Base-by-base conservation (phyloP, 306 rosid genomes). In the Inga laurina region DNA sequence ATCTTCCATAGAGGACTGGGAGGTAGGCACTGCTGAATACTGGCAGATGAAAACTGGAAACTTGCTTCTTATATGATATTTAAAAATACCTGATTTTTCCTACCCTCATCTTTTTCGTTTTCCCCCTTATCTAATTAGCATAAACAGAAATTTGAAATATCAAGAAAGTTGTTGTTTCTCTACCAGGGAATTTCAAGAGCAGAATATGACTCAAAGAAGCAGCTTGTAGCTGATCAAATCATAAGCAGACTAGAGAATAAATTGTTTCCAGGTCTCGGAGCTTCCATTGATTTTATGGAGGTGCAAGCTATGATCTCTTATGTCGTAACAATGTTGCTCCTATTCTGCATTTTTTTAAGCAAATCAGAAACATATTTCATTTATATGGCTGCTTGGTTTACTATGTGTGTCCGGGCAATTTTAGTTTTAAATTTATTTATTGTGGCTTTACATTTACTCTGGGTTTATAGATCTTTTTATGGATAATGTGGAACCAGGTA, bases 1-100 rank as follows among this genome's bases (percentile, higher is more conserved):
- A 66, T 92, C 99, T 86, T 91, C 98, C 74, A 90, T 96, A 39
- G 97, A 90, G 51, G 98, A 93, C 85, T 96, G 99, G 98, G 85
- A 91, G 97, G 98, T 92, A 87, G 24, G 83, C 54, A 70, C 74
- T 80, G 76, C 65, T 59, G 68, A 82, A 24, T 74, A 73, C 57
- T 54, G 66, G 80, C 62, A 75, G 72, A 45, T 81, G 71, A 70
- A 62, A 72, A 54, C 46, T 72, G 54, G 72, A 86, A 65, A 51
- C 18, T 71, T 79, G 15, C 44, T 16, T 22, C 35, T 77, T 61
- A 52, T 61, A 48, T 51, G 64, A 72, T 85, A 27, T 48, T 13
- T 13, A 22, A 84, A 76, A 64, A 57, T n/a, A 34, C 85, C 7
- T 22, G 34, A n/a, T 74, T 85, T 82, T 78, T 57, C 57, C 27